Percentiles rank a stretch among this genome's conserved stretches.
Conservation (phyloP, 1,284 basidiomycete genomes). For the Bothia castanella region DNA sequence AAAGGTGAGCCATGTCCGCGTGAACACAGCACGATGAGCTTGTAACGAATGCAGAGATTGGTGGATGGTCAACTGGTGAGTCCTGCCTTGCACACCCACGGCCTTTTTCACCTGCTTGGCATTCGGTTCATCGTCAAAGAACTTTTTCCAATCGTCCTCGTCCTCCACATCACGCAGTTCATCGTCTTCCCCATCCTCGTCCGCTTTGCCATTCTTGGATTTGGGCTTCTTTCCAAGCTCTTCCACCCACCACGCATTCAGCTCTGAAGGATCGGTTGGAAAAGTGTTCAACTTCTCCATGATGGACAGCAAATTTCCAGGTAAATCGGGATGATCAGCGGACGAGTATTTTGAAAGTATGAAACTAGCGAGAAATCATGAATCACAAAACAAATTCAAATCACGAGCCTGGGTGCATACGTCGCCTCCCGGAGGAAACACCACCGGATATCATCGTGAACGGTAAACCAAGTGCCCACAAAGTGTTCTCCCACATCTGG, state of each 20-base stretch:
- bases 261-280: conserved; percentile 69
- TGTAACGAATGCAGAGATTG: conserved; percentile 70
- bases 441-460: conserved; percentile 89
- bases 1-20: conserved; percentile 71
- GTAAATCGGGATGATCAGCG: conserved; percentile 40
- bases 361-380: conserved; percentile 14
- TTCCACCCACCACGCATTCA: conserved; percentile 85
- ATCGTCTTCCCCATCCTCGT: conserved; percentile 42
- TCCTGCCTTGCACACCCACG: conserved; percentile 41
- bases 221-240: conserved; percentile 65
- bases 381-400: background rate
- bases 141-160: conserved; percentile 74
- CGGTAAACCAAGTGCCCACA: conserved; percentile 68
- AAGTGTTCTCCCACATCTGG: conserved; percentile 63
- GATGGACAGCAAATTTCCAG: conserved; percentile 69
- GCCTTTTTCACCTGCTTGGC: conserved; percentile 37
- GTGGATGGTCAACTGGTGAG: conserved; percentile 65
- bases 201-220: conserved; percentile 40
- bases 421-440: conserved; percentile 86
- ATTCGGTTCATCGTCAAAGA: conserved; percentile 64
- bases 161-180: conserved; percentile 35
- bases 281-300: conserved; percentile 80
- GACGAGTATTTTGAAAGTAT: conserved; percentile 23
- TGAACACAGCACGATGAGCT: conserved; percentile 77
- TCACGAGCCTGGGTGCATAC: conserved; percentile 41